Conservation (phyloP, 2,329 filamentous ascomycete genomes). For the Fusarium annulatum region DNA sequence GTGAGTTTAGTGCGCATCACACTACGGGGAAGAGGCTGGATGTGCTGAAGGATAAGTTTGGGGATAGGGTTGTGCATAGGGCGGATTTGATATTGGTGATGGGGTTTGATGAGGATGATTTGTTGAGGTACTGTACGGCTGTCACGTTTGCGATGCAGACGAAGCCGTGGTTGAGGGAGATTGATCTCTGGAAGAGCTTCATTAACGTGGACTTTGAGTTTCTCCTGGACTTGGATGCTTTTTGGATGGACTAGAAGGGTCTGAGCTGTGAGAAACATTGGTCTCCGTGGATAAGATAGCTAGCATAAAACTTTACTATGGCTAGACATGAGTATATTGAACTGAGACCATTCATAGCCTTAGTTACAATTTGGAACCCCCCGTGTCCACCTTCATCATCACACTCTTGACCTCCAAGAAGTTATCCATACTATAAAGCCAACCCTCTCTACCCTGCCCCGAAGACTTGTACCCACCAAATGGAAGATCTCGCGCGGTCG, state of each 20-base stretch:
- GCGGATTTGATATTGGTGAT: conserved; percentile 46
- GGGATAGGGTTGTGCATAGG: conserved; percentile 29
- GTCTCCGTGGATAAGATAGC: too few species aligned
- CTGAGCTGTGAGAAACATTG: accelerated
- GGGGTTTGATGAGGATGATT: conserved; percentile 34
- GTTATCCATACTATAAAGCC: conserved; percentile 32
- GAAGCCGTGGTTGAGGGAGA: conserved; percentile 45
- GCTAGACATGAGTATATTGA: too few species aligned
- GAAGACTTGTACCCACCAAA: conserved; percentile 36
- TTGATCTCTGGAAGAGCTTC: conserved; percentile 48
- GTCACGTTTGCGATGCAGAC: conserved; percentile 46
- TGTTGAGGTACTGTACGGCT: conserved; percentile 40
- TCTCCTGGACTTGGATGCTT: conserved; percentile 30
- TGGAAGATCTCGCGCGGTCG: conserved; percentile 13
- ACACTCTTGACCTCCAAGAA: conserved; percentile 39
- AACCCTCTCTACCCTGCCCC: conserved; percentile 25
- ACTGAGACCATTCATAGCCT: accelerated
- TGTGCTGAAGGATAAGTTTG: conserved; percentile 25
- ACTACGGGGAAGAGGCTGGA: conserved; percentile 22
- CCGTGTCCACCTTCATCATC: conserved; percentile 32
- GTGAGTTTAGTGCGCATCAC: conserved; percentile 41
- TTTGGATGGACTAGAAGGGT: conserved; percentile 35
- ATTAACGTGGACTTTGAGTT: conserved; percentile 43
- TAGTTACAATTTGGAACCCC: conserved; percentile 5
- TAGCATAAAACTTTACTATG: too few species aligned